Evolutionary conservation across 192 early-diverging fungal species (phyloP).

Genomic region (Gorgonomyces haynaldii): DNA sequence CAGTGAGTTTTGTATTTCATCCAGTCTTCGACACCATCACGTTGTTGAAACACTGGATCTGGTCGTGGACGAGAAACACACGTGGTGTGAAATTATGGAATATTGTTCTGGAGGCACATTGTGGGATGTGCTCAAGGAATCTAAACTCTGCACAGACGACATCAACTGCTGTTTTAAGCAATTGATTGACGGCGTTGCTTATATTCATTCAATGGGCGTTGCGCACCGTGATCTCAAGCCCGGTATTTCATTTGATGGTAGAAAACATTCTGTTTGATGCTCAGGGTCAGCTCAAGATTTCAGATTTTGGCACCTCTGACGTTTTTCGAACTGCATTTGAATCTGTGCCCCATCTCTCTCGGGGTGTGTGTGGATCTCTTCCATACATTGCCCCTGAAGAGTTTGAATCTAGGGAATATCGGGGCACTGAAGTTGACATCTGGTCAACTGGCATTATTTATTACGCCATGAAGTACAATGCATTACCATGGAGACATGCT

Average conservation of each 20-base stretch:
- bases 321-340: slow-evolving; percentile 13
- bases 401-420: slow-evolving; percentile 10
- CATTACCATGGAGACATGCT: slow-evolving; percentile 9
- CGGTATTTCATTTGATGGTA: slow-evolving; percentile 3
- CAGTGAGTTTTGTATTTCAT: slow-evolving; percentile 73
- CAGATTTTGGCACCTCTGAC: slow-evolving; percentile 12
- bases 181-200: slow-evolving; percentile 32
- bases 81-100: slow-evolving; percentile 18
- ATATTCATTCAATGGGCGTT: slow-evolving; percentile 59
- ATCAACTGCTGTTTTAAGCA: slow-evolving; percentile 16
- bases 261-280: slow-evolving; percentile 15
- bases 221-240: slow-evolving; percentile 71
- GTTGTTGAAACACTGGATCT: slow-evolving; percentile 14
- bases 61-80: slow-evolving; percentile 8
- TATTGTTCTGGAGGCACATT: slow-evolving; percentile 15
- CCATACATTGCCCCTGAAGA: slow-evolving; percentile 17
- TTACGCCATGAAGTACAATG: slow-evolving; percentile 10
- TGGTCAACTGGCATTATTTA: slow-evolving; percentile 15
- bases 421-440: slow-evolving; percentile 11
- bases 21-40: slow-evolving; percentile 13
- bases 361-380: slow-evolving; percentile 12
- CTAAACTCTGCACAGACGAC: background rate
- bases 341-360: background rate
- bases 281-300: slow-evolving; percentile 9
- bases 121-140: slow-evolving; percentile 10